These are phyloP conservation scores for Psidium guajava DNA, from an alignment of 345 rosid genomes.

Conservation along the genomic window DNA sequence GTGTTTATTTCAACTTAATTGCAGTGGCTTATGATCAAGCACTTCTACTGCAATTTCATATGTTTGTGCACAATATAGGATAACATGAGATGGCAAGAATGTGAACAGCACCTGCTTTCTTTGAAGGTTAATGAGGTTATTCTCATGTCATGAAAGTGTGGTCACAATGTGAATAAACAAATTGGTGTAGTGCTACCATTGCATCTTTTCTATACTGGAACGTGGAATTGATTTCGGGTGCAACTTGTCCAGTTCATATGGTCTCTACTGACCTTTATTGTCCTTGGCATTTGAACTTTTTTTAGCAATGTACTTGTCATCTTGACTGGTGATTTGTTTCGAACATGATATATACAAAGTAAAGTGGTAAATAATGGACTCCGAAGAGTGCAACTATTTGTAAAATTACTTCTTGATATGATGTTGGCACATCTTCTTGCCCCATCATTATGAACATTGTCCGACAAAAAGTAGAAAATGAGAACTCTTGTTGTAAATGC, in stretches of 20 bases:
- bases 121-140: not conserved
- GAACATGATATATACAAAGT: not conserved
- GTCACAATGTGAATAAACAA: not conserved
- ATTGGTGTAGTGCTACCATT: not conserved
- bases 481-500: not conserved
- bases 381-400: not conserved
- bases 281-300: not conserved
- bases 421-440: not conserved
- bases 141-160: not conserved
- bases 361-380: not conserved
- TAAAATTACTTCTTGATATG: not conserved
- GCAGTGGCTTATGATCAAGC: not conserved
- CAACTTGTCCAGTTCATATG: not conserved
- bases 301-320: not conserved
- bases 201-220: not conserved
- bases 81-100: not conserved
- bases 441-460: not conserved
- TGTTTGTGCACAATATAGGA: not conserved
- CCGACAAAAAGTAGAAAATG: not conserved
- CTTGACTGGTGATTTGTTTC: not conserved
- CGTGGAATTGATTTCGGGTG: not conserved
- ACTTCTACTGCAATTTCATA: not conserved
- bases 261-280: not conserved
- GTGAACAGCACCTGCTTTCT: not conserved
- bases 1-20: not conserved